Evolutionary conservation across 2,329 filamentous ascomycete species (phyloP).

Genomic region (Aspergillus transmontanensis): DNA sequence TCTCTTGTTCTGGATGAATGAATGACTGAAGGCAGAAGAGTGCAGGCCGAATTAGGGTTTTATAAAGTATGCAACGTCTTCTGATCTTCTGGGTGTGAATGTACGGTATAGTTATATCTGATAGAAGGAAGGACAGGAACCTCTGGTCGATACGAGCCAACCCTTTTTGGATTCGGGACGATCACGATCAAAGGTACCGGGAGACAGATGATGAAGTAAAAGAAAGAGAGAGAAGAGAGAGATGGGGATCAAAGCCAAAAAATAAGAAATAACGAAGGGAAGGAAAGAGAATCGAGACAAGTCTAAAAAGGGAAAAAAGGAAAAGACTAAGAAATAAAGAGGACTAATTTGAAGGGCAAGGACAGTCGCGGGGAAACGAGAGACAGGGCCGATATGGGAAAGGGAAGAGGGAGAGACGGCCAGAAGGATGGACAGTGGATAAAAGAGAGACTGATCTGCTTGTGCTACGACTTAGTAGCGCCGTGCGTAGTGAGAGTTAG

Average conservation of each 20-base stretch:
- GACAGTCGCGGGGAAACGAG: conserved; percentile 36
- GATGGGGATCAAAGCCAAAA: conserved; percentile 26
- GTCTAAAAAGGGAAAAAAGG: conserved; percentile 28
- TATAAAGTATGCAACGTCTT: conserved; percentile 5
- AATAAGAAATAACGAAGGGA: conserved; percentile 23
- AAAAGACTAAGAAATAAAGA: conserved; percentile 33
- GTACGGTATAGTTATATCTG: conserved; percentile 27
- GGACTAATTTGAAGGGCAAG: conserved; percentile 30
- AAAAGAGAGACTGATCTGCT: conserved; percentile 41
- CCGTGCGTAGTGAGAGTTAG: conserved; percentile 31
- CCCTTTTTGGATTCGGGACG: conserved; percentile 20
- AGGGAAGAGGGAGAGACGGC: conserved; percentile 26
- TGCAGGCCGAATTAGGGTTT: background rate
- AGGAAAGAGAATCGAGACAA: conserved; percentile 33
- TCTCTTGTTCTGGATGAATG: conserved; percentile 34
- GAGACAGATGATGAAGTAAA: conserved; percentile 14
- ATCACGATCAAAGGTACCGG: conserved; percentile 29
- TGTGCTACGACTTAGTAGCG: conserved; percentile 35
- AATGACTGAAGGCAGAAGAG: conserved; percentile 39
- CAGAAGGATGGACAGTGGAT: conserved; percentile 33
- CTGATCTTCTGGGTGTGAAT: conserved; percentile 4
- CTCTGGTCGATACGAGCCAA: conserved; percentile 27
- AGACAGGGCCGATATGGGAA: conserved; percentile 35
- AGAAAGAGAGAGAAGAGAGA: conserved; percentile 28
- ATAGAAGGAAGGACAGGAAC: conserved; percentile 40